phyloP scores from a whole-genome alignment of 139 green algal species.

The Marvania coccoides region DNA sequence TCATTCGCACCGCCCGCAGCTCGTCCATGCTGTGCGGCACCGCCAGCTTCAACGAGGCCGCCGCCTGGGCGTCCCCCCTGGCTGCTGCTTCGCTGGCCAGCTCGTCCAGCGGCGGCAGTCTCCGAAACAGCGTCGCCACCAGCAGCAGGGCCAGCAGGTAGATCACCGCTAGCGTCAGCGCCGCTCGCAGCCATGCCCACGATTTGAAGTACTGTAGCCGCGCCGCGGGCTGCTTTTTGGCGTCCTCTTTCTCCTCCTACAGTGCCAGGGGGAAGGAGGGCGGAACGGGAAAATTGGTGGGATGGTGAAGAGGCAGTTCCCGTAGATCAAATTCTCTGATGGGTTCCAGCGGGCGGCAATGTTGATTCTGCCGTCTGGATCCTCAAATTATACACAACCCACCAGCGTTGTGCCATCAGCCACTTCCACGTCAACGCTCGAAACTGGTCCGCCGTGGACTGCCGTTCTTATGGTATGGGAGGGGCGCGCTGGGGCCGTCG shows the following conservation, averaged over 20 bases:
- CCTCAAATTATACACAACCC: too few relatives aligned
- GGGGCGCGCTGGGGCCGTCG: too few relatives aligned
- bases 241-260: neutral
- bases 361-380: too few relatives aligned
- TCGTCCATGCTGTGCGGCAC: conserved; percentile 17
- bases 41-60: neutral
- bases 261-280: neutral
- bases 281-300: too few relatives aligned
- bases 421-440: too few relatives aligned
- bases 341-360: too few relatives aligned
- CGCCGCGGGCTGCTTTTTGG: neutral
- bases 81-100: neutral
- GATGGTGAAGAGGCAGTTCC: too few relatives aligned
- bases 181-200: conserved; percentile 11
- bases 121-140: conserved; percentile 4
- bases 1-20: conserved; percentile 7
- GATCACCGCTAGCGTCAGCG: conserved; percentile 2
- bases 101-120: conserved; percentile 5
- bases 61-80: neutral
- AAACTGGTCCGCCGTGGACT: too few relatives aligned
- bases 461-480: too few relatives aligned
- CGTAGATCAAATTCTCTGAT: too few relatives aligned
- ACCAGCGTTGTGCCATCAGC: too few relatives aligned
- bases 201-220: conserved; percentile 5
- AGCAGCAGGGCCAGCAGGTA: conserved; percentile 6